Evolutionary conservation across 495 filamentous ascomycete genomes (phyloP).

Genomic region (Pseudoneurospora amorphoporcata): DNA sequence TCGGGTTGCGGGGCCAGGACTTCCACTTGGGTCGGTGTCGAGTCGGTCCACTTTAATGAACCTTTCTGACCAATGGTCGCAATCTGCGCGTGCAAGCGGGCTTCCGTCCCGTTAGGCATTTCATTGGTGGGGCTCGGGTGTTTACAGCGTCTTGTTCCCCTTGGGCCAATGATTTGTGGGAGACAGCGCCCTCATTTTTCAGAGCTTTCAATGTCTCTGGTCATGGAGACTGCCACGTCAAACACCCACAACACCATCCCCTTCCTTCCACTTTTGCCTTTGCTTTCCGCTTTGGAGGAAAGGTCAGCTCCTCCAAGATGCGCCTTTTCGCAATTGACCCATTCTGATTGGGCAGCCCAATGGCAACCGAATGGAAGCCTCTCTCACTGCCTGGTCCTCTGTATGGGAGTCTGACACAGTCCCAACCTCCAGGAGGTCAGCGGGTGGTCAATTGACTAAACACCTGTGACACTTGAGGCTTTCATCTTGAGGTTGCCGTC

Average conservation of each 20-base stretch:
- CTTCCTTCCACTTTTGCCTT: background rate
- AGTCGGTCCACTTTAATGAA: background rate
- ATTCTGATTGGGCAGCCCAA: background rate
- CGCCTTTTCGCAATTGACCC: background rate
- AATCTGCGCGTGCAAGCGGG: background rate
- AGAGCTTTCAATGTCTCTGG: background rate
- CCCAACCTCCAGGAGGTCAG: background rate
- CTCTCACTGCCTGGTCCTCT: background rate
- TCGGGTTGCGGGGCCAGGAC: background rate
- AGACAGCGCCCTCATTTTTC: background rate
- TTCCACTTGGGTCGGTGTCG: background rate
- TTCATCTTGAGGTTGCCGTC: background rate
- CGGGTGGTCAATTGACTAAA: background rate
- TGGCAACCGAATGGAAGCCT: background rate
- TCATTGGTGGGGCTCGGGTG: background rate
- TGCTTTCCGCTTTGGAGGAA: background rate
- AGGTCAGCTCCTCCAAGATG: background rate
- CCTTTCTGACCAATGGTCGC: background rate
- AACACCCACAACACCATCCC: background rate
- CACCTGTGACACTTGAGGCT: background rate
- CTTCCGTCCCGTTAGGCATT: background rate
- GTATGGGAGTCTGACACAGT: background rate
- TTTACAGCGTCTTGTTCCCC: background rate
- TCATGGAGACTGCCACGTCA: background rate
- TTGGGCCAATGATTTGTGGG: background rate